phyloP scores from a whole-genome alignment of 73 alveolate species.

The Blepharisma japonicum region DNA sequence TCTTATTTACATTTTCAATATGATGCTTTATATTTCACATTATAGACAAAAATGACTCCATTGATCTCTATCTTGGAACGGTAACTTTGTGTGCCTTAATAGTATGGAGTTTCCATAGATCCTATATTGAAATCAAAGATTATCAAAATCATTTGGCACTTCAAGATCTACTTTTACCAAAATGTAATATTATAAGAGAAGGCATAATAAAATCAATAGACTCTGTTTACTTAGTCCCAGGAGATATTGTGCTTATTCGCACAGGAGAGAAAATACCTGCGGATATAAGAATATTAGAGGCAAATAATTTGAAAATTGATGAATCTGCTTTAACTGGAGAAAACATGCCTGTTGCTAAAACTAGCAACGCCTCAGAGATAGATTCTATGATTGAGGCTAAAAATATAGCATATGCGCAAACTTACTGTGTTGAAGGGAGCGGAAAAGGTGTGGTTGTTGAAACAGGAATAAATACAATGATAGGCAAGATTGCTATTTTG shows the following conservation, averaged over 20 bases:
- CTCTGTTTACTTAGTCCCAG: conserved; percentile 80
- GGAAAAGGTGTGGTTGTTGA: conserved; percentile 87
- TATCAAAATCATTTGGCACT: too few species aligned
- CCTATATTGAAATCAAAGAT: too few species aligned
- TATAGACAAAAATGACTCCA: too few species aligned
- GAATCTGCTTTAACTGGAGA: conserved; percentile 93
- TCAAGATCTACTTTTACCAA: too few species aligned
- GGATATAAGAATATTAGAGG: conserved; percentile 72
- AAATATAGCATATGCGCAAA: conserved; percentile 75
- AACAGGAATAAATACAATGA: conserved; percentile 65
- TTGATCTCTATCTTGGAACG: too few species aligned
- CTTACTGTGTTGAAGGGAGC: conserved; percentile 84
- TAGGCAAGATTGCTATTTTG: too few species aligned
- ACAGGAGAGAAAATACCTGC: conserved; percentile 95
- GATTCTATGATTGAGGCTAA: conserved; percentile 37
- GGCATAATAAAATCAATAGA: conserved; percentile 56
- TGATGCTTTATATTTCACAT: too few species aligned
- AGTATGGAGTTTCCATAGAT: too few species aligned
- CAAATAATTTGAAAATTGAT: conserved; percentile 81
- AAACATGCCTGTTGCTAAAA: conserved; percentile 69
- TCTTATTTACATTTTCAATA: too few species aligned
- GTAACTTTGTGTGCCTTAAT: too few species aligned
- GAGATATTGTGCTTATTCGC: conserved; percentile 85
- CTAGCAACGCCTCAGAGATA: conserved; percentile 55
- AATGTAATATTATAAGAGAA: conserved; percentile 66